A percentile compares a stretch with the other conserved stretches of the same genome.
phyloP scores from a whole-genome alignment of 2,329 filamentous ascomycete species.

The Alternaria brassicicola region DNA sequence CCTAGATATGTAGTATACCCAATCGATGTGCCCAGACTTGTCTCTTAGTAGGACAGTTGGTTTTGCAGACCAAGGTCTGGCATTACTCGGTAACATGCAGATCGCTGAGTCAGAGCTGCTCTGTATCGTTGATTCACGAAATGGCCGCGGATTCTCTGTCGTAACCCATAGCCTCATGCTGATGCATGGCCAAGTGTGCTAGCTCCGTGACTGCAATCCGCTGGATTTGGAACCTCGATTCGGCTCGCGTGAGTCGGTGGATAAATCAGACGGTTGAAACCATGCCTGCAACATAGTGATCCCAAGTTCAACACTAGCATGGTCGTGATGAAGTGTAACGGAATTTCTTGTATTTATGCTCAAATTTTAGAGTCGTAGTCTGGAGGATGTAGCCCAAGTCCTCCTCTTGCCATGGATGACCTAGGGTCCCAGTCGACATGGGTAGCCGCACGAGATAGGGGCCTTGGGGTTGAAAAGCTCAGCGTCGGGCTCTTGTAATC shows the following conservation, averaged over 20 bases:
- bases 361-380: conserved; percentile 40
- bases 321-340: conserved; percentile 5
- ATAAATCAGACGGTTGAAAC: conserved; percentile 9
- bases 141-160: neutral
- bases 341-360: conserved; percentile 17
- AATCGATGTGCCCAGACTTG: neutral
- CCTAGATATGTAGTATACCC: neutral
- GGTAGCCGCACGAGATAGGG: conserved; percentile 38
- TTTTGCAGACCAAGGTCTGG: neutral
- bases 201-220: neutral
- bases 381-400: conserved; percentile 48
- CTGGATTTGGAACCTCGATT: neutral
- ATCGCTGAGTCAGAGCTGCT: neutral
- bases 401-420: conserved; percentile 48
- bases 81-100: neutral
- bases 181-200: conserved; percentile 2
- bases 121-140: neutral
- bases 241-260: conserved; percentile 2
- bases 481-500: conserved; percentile 47
- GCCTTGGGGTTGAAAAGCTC: conserved; percentile 52
- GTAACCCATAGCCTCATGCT: conserved; percentile 1
- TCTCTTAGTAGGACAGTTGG: neutral
- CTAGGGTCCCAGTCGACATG: conserved; percentile 47
- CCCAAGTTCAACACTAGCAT: neutral
- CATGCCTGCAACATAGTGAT: neutral